These are phyloP conservation scores for Solanum pennellii DNA, from an alignment of 257 asterid genomes.

Conservation along the genomic window DNA sequence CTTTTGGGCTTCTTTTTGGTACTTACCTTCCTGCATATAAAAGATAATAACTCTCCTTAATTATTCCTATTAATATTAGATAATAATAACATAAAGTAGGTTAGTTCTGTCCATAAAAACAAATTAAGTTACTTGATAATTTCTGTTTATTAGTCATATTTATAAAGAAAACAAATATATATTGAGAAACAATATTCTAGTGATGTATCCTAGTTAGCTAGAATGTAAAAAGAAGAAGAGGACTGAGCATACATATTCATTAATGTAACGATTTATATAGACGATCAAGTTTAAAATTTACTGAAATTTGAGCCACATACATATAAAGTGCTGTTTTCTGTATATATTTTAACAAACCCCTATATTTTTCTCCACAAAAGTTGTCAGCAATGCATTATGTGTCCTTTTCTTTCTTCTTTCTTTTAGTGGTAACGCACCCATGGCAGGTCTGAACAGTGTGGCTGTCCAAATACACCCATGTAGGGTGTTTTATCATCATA, in stretches of 20 bases:
- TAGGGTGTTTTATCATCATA: background rate
- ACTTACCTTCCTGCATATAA: background rate
- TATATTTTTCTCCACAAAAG: no score
- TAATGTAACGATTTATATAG: background rate
- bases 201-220: background rate
- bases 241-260: background rate
- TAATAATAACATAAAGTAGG: no score
- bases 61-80: background rate
- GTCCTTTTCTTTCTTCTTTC: no score
- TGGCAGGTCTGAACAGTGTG: no score
- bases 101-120: background rate
- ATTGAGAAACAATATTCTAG: background rate
- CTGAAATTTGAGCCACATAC: background rate
- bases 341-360: background rate
- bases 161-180: background rate
- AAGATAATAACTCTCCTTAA: background rate
- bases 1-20: background rate
- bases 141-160: background rate
- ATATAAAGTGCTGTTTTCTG: background rate
- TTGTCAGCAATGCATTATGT: no score
- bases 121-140: no score
- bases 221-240: background rate
- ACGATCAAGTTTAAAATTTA: background rate
- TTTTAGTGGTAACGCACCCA: no score
- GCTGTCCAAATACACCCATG: background rate